Evolutionary conservation across 495 filamentous ascomycete genomes (phyloP), one percentile per base, ranked within the genome.

Genomic region (Penicillium paxilli): DNA sequence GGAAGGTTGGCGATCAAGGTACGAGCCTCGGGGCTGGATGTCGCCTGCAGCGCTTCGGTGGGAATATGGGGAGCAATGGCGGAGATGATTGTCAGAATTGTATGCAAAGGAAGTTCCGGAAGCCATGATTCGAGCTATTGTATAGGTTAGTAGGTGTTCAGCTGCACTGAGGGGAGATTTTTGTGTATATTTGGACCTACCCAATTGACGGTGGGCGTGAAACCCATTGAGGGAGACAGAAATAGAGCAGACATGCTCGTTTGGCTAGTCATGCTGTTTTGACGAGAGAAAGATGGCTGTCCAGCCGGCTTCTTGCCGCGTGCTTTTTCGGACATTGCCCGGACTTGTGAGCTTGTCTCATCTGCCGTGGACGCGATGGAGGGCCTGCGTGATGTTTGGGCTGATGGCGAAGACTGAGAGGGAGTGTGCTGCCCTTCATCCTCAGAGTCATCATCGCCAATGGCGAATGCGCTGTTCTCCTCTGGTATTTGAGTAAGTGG

Each of bases 301-400:
- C 90, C 88, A 9, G 89, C 91, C n/a, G 95, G 95, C 83, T 94
- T 90, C 68, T 99, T 99, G 7, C 94, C 94, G 44, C 94, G 78
- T 22, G 94, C 95, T 65, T 98, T 99, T 69, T 99, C 94, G 9
- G 93, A 96, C 91, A 98, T 99, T 44, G 91, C 93, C 44, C 91
- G 83, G n/a, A 95, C 66, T 28, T 86, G 75, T n/a, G 92, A 90
- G 10, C 96, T 82, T 21, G 88, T 86, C 60, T 94, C 90, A 51
- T 96, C 94, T 1, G 82, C 72, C 1, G 82, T 81, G 0, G 84
- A 91, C 14, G 89, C 86, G 14, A 87, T 70, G 0, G 91, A 96
- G 5, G 86, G 84, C 16, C 86, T 81, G 14, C 83, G 80, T 5
- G 91, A 94, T 16, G 79, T 82, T 28, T 83, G 84, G 37, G 83